phyloP scores from a whole-genome alignment of 2,329 filamentous ascomycete species.

The Lasiodiplodia sp. region DNA sequence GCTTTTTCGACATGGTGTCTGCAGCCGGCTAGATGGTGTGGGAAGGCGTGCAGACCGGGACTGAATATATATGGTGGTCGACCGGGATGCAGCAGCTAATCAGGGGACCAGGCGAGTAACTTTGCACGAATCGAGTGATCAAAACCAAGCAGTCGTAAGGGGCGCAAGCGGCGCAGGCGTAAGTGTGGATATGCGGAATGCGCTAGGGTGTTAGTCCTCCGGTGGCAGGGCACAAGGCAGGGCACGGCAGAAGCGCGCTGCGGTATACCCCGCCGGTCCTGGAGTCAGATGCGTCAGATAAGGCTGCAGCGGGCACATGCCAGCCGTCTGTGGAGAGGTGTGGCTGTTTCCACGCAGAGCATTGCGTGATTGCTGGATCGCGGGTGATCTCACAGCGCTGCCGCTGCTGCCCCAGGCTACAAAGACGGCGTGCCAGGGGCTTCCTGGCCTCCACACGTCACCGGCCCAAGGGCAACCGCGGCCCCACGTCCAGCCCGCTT shows the following conservation, averaged over 20 bases:
- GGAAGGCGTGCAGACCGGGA: neutral
- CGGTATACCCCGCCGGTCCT: slow-evolving; percentile 6
- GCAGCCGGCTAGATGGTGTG: neutral
- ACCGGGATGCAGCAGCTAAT: slow-evolving; percentile 14
- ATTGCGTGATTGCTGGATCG: slow-evolving; percentile 20
- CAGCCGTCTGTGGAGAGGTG: slow-evolving; percentile 9
- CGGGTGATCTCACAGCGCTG: slow-evolving; percentile 15
- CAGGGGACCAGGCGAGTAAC: slow-evolving; percentile 12
- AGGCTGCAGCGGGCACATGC: neutral
- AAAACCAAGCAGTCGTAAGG: slow-evolving; percentile 13
- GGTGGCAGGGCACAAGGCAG: slow-evolving; percentile 19
- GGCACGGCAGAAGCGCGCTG: slow-evolving; percentile 7
- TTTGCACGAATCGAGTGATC: slow-evolving; percentile 5
- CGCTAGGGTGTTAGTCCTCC: slow-evolving; percentile 21
- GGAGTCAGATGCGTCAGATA: neutral
- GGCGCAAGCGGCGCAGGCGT: slow-evolving; percentile 20
- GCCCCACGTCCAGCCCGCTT: slow-evolving; percentile 8
- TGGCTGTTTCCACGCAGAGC: slow-evolving; percentile 3
- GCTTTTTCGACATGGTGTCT: slow-evolving; percentile 71
- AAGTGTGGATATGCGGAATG: slow-evolving; percentile 20
- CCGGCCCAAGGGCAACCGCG: neutral
- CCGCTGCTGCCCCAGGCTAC: neutral
- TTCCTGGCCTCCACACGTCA: slow-evolving; percentile 12
- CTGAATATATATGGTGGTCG: slow-evolving; percentile 8
- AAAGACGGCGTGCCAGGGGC: neutral